Evolutionary conservation across 2,329 filamentous ascomycete genomes (phyloP), one percentile per base, ranked within the genome.

Genomic region (Fusarium continuum): DNA sequence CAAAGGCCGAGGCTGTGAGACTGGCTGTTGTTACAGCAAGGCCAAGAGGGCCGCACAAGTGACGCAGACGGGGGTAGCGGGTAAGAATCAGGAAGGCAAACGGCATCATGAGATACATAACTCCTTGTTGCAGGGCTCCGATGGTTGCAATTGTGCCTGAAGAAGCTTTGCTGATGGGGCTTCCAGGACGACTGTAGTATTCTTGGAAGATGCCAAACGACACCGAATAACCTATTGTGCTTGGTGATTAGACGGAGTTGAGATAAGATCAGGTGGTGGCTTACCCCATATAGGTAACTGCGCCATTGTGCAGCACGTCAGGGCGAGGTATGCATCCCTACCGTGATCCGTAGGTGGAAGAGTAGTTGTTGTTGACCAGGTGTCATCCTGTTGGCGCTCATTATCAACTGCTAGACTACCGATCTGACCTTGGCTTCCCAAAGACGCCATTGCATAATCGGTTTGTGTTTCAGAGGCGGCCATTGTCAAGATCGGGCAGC

Each of bases 181-280:
- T 16, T 82, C 88, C 4, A 81, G 86, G 78, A 1, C 78, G 80
- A 16, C 78, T 82, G 73, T 91, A 91, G 73, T 89, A 88, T 48
- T 87, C 81, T 69, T 90, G 87, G 67, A 91, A 90, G 39, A 91
- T 82, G 40, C 88, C 88, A 67, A 87, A 91, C 0, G 86, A 69
- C 4, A 74, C 71, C 0, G 72, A 73, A 19, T 72, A 74, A 19
- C 72, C 72, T 74, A 20, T 11, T 1, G 14, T 6, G 7, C 3
- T 31, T 7, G 11, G 14, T 6, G 11, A 10, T 28, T 11, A 36
- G 11, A 0, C 20, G 7, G 4, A 23, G 28, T 4, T 4, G 3
- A 44, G 25, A 7, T n/a, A 6, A 6, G 6, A 4, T 10, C 4
- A 8, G 10, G 14, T 3, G 1, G 2, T 16, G 4, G 10, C 23